phyloP scores from a whole-genome alignment of 345 rosid species.

The Eucalyptus sp. region DNA sequence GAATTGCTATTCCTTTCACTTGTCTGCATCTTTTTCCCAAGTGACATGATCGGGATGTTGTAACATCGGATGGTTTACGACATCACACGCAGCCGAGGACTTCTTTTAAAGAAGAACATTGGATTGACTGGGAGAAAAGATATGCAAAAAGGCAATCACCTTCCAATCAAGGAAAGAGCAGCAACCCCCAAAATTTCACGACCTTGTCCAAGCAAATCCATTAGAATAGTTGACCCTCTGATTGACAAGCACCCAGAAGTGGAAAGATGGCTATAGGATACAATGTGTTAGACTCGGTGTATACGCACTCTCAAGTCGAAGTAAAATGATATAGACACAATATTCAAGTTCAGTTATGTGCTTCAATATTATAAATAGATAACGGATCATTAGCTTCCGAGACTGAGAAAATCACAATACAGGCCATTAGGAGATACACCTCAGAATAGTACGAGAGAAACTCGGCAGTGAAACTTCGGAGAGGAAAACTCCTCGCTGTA shows the following conservation, averaged over 20 bases:
- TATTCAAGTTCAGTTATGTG: background rate
- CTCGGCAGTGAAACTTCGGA: background rate
- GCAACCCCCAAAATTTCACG: background rate
- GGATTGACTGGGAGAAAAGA: background rate
- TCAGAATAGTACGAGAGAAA: background rate
- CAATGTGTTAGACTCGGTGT: background rate
- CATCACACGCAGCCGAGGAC: background rate
- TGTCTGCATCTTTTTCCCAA: background rate
- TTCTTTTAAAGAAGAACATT: background rate
- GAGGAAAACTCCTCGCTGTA: background rate
- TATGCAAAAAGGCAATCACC: background rate
- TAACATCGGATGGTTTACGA: background rate
- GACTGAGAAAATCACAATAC: background rate
- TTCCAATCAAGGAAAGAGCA: background rate
- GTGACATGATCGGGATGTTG: background rate
- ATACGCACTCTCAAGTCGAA: background rate
- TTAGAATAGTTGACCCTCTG: background rate
- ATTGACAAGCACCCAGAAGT: background rate
- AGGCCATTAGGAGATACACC: background rate
- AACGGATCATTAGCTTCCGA: background rate
- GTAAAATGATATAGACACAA: background rate
- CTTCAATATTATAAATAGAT: background rate
- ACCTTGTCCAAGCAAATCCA: background rate
- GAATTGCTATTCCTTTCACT: background rate
- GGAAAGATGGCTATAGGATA: background rate